phyloP scores from a whole-genome alignment of 768 basidiomycete species.

The Phylloporus arenicola region DNA sequence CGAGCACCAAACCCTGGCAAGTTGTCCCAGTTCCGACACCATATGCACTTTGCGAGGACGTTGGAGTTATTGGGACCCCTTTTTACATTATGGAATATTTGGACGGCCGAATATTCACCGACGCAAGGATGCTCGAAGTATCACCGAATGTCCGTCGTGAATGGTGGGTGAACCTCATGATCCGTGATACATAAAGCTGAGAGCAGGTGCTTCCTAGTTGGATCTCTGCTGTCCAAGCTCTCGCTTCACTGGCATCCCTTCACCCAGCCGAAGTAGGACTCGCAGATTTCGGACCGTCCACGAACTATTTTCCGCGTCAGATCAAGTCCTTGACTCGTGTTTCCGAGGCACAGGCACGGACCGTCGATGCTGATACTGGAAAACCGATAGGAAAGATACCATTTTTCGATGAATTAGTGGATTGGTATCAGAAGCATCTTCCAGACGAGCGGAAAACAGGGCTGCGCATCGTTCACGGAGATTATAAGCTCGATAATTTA shows the following conservation, averaged over 20 bases:
- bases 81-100: slow-evolving; percentile 98
- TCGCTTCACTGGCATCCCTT: slow-evolving; percentile 63
- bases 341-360: slow-evolving; percentile 70
- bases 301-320: slow-evolving; percentile 89
- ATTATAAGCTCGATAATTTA: slow-evolving; percentile 97
- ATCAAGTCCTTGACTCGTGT: slow-evolving; percentile 83
- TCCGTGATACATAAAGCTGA: background rate
- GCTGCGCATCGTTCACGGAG: slow-evolving; percentile 89
- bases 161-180: slow-evolving; percentile 47
- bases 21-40: slow-evolving; percentile 83
- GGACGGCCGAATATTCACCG: slow-evolving; percentile 90
- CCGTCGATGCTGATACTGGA: slow-evolving; percentile 59
- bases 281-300: slow-evolving; percentile 62
- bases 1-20: slow-evolving; percentile 43
- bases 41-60: slow-evolving; percentile 77
- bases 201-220: slow-evolving; percentile 44
- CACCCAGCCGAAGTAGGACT: slow-evolving; percentile 64
- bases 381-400: slow-evolving; percentile 67
- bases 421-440: slow-evolving; percentile 70
- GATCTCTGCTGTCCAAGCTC: slow-evolving; percentile 68
- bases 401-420: slow-evolving; percentile 60
- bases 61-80: slow-evolving; percentile 71
- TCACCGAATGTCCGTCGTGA: slow-evolving; percentile 56
- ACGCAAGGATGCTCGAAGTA: slow-evolving; percentile 70
- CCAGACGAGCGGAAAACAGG: slow-evolving; percentile 76